Base-by-base conservation (phyloP, 2,329 filamentous ascomycete species). In the Phyllosticta citribraziliensis region DNA sequence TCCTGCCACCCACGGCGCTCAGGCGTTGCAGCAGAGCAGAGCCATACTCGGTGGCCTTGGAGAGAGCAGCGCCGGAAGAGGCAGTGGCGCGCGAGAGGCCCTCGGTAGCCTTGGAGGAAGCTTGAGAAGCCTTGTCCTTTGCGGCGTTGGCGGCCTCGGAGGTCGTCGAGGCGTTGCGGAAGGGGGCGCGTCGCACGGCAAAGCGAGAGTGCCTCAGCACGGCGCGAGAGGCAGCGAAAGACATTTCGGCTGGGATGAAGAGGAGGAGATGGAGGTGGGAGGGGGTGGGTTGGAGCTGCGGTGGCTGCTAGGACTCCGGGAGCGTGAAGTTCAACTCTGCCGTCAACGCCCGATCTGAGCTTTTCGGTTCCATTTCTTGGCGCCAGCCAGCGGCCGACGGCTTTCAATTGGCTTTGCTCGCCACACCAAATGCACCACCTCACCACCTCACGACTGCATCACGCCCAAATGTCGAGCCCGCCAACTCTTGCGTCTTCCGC, bases 31-130 rank as follows among this genome's bases (percentile, higher is more conserved):
- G 78, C 67, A 87, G 77, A 61, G 84, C 67, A 62, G 67, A 68
- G 60, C 61, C 62, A 63, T 63, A 56, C 68, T 66, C 17, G 67
- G 83, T 72, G 84, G 88, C 89, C 72, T 84, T 86, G 68, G 83
- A 82, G 69, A 95, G 80, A 64, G 86, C 89, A 64, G 89, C 87
- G 62, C 89, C 89, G 68, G 91, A 92, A 59, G 89, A 86, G 69
- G 88, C 86, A 66, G 87, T 82, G 70, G 94, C 92, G 72, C 86
- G 86, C 69, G 88, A 90, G 60, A 97, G 84, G 66, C 91, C 91
- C 78, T 96, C 82, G 66, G 86, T 83, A 63, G 91, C 91, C 82
- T 91, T 91, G 69, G 80, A 73, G 63, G 68, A 66, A 30, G 70
- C 72, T 60, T 71, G 66, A 59, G 71, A 67, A 58, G 74, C 73